Evolutionary conservation across 169 alveolate species (phyloP), one percentile per base, ranked within the genome.

Genomic region (Amoebophrya sp.): DNA sequence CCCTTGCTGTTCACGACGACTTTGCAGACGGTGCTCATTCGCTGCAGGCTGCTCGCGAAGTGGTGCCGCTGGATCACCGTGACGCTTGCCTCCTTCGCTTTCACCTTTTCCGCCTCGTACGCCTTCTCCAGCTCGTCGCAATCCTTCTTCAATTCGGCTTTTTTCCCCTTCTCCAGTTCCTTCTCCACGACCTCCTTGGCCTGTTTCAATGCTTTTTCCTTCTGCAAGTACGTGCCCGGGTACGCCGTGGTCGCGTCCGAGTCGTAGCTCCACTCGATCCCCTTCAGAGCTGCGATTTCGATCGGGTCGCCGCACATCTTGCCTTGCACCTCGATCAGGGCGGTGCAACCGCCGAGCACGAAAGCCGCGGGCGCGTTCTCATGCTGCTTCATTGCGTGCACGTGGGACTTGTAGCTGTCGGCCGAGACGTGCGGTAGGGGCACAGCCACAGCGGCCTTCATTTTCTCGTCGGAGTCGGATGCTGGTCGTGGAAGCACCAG

Each of bases 261-360:
- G 69, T 58, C 88, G 41, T 91, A 91, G 50, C 91, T 88, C 93
- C 93, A 91, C n/a, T 88, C 89, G 89, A 87, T 87, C 23, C 41
- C 41, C 40, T 20, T 29, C n/a, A 70, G 40, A 7, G 88, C 88
- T 5, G 41, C 41, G 88, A 70, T 70, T 20, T 91, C 93, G 26
- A 91, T 91, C 31, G 93, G 93, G 43, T 91, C 93, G 0, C 93
- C 93, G n/a, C 89, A 87, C 69, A 88, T 50, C 91, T 91, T 91
- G 89, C 40, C 48, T 40, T 91, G 91, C 88, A 91, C 93, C 58
- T 91, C 93, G 16, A 91, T 91, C 93, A 70, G n/a, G 89, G 89
- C 40, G 41, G 13, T 29, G 89, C 89, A 70, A 34, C 89, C 89
- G 4, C 34, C 40, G 40, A 70, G 42, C 40, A 70, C 89, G 18